phyloP scores from a whole-genome alignment of 2,329 filamentous ascomycete genomes.

The Neonectria hederae region DNA sequence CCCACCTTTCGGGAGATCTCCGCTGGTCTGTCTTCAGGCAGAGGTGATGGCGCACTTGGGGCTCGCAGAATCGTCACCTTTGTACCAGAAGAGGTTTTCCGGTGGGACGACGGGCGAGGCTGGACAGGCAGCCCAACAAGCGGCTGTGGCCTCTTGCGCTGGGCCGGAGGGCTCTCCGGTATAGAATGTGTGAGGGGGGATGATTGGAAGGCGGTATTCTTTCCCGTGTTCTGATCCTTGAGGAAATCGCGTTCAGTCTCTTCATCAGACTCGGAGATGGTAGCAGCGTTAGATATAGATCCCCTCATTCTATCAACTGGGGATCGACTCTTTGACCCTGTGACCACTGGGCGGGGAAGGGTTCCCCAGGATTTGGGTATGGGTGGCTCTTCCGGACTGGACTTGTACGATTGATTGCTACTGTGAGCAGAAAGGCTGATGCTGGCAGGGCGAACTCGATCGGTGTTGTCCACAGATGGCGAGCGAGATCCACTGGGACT shows the following conservation, averaged over 20 bases:
- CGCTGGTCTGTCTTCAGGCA: constrained; percentile 45
- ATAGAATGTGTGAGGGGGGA: constrained; percentile 39
- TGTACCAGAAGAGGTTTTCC: constrained; percentile 40
- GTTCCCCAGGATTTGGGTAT: constrained; percentile 36
- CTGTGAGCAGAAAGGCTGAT: constrained; percentile 48
- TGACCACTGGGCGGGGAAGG: constrained; percentile 35
- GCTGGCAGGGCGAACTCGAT: constrained; percentile 54
- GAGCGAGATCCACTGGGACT: constrained; percentile 61
- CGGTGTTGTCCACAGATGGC: constrained; percentile 57
- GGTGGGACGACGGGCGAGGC: constrained; percentile 28
- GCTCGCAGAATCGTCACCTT: constrained; percentile 50
- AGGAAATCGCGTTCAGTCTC: constrained; percentile 35
- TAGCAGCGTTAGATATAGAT: constrained; percentile 41
- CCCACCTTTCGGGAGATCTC: constrained; percentile 48
- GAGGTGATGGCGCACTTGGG: constrained; percentile 42
- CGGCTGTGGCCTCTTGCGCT: constrained; percentile 34
- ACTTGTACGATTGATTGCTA: constrained; percentile 48
- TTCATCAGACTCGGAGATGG: constrained; percentile 58
- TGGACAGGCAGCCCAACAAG: constrained; percentile 23
- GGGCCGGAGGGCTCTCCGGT: constrained; percentile 32
- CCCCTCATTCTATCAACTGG: constrained; percentile 46
- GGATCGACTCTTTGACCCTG: constrained; percentile 42
- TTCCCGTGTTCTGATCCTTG: constrained; percentile 33
- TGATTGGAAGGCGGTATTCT: constrained; percentile 36
- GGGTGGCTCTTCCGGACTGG: constrained; percentile 54